phyloP scores from a whole-genome alignment of 2,329 filamentous ascomycete species.

The Tolypocladium sp. region DNA sequence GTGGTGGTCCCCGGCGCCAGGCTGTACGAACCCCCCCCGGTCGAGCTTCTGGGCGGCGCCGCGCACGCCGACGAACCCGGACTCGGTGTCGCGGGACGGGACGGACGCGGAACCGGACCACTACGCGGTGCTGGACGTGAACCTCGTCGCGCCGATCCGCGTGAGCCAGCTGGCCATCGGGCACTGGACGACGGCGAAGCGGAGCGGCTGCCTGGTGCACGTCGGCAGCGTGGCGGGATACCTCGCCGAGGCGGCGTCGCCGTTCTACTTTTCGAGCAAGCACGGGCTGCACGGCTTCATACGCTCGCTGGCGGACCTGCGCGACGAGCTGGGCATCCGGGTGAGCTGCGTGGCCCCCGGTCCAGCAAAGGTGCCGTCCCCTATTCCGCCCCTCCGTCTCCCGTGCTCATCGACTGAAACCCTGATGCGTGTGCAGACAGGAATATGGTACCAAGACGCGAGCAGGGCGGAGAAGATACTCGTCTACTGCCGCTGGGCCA shows the following conservation, averaged over 20 bases:
- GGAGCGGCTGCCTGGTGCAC: slow-evolving; percentile 19
- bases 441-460: slow-evolving; percentile 22
- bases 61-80: slow-evolving; percentile 16
- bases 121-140: slow-evolving; percentile 26
- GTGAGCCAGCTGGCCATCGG: slow-evolving; percentile 27
- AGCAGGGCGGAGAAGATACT: slow-evolving; percentile 17
- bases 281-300: slow-evolving; percentile 27
- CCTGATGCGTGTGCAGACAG: slow-evolving; percentile 14
- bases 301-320: slow-evolving; percentile 17
- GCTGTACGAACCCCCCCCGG: slow-evolving; percentile 26
- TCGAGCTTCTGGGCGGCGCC: slow-evolving; percentile 27
- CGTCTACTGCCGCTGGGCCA: slow-evolving; percentile 16
- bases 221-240: slow-evolving; percentile 26
- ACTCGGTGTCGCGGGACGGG: slow-evolving; percentile 15
- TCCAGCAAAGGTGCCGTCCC: slow-evolving; percentile 14
- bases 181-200: slow-evolving; percentile 22
- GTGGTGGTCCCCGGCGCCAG: slow-evolving; percentile 28
- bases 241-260: slow-evolving; percentile 16
- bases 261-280: slow-evolving; percentile 28
- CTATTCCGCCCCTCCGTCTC: background rate
- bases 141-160: slow-evolving; percentile 26
- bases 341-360: slow-evolving; percentile 23
- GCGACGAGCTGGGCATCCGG: slow-evolving; percentile 21
- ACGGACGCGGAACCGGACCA: slow-evolving; percentile 19
- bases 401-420: background rate